These are phyloP conservation scores for Cercospora zeina DNA, from an alignment of 2,329 filamentous ascomycete genomes.

Conservation along the genomic window DNA sequence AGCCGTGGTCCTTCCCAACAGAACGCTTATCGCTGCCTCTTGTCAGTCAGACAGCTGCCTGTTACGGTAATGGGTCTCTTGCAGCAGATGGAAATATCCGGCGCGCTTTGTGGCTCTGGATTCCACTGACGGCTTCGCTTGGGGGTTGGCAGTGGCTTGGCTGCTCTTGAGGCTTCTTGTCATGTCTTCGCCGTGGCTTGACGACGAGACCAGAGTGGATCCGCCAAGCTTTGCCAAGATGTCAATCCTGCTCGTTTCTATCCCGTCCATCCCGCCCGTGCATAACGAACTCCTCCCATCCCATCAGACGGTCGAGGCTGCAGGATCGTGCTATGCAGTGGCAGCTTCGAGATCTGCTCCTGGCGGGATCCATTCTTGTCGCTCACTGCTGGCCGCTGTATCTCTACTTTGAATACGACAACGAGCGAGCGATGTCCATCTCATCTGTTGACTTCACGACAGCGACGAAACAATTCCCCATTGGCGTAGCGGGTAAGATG, in stretches of 20 bases:
- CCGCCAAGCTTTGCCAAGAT: neutral
- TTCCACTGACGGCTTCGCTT: neutral
- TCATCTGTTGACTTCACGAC: neutral
- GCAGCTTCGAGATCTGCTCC: neutral
- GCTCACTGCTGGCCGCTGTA: neutral
- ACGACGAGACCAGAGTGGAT: neutral
- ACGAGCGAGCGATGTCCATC: too few relatives aligned
- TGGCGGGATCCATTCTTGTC: neutral
- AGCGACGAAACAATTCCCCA: neutral
- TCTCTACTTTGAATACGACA: too few relatives aligned
- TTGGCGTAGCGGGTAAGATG: neutral
- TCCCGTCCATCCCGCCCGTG: neutral
- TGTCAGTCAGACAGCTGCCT: neutral
- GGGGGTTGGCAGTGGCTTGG: neutral
- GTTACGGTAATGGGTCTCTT: neutral
- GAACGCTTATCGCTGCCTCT: neutral
- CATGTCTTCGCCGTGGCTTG: neutral
- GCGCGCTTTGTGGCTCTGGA: neutral
- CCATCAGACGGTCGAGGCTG: too few relatives aligned
- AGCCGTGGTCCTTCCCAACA: neutral
- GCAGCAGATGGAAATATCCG: neutral
- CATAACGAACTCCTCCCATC: neutral
- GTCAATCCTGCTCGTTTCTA: neutral
- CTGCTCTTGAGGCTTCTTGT: conserved; percentile 1
- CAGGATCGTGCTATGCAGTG: too few relatives aligned